These are phyloP conservation scores for Myochromella boudieri DNA, from an alignment of 768 basidiomycete genomes.

Conservation along the genomic window DNA sequence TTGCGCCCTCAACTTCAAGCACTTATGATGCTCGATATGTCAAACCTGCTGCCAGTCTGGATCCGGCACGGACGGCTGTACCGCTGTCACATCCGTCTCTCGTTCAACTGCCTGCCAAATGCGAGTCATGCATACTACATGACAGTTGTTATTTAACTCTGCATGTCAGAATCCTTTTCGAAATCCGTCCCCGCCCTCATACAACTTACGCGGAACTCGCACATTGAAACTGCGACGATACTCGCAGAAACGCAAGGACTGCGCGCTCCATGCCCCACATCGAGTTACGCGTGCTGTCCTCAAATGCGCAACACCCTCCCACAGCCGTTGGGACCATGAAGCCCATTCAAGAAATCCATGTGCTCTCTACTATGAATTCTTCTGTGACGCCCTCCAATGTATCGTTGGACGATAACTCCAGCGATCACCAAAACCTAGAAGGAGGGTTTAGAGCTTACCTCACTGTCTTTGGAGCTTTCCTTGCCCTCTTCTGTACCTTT, in stretches of 20 bases:
- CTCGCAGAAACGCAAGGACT: conserved; percentile 1
- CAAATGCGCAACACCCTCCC: conserved; percentile 2
- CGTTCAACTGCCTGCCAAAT: conserved; percentile 6
- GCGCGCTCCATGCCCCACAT: conserved; percentile 17
- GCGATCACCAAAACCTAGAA: conserved; percentile 21
- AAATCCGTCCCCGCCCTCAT: background rate
- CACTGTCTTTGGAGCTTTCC: conserved; percentile 62
- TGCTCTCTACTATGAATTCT: background rate
- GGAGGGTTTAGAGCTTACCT: conserved; percentile 39
- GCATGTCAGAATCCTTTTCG: background rate
- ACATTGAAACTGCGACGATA: conserved; percentile 1
- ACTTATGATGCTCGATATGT: too few species aligned
- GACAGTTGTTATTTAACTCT: conserved; percentile 10
- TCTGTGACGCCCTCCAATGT: conserved; percentile 9
- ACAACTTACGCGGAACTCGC: background rate
- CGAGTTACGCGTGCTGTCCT: conserved; percentile 14
- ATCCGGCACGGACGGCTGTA: conserved; percentile 10
- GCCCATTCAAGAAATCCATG: background rate
- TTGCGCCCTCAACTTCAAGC: too few species aligned
- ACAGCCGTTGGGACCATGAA: conserved; percentile 1
- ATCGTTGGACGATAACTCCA: conserved; percentile 7
- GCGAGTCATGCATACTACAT: conserved; percentile 14
- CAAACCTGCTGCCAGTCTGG: too few species aligned
- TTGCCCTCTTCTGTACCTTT: conserved; percentile 68
- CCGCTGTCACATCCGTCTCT: conserved; percentile 5